A percentile compares a stretch with the other conserved stretches of the same genome.
Conservation (phyloP, 1,284 basidiomycete genomes). For the Apiotrichum porosum region DNA sequence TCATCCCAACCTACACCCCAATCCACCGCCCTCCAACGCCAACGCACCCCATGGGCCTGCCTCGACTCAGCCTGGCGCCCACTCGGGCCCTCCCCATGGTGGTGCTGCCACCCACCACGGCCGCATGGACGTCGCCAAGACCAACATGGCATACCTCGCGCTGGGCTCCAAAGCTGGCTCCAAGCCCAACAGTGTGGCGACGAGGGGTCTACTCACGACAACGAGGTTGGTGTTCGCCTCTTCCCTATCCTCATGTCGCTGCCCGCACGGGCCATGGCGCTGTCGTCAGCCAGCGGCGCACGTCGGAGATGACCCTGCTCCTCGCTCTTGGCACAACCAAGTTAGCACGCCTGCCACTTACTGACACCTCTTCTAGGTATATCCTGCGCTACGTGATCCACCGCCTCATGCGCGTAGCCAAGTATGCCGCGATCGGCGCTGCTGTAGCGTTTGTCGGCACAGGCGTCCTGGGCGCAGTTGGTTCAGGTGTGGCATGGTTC, state of each 20-base stretch:
- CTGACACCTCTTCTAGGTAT: slow-evolving; percentile 35
- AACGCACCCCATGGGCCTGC: no score
- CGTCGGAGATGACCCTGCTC: no score
- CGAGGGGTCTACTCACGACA: slow-evolving; percentile 41
- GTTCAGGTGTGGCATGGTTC: slow-evolving; percentile 43
- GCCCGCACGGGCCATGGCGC: background rate
- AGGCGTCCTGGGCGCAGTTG: slow-evolving; percentile 38
- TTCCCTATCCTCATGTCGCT: no score
- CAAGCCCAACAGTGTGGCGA: slow-evolving; percentile 39
- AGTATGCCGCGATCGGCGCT: slow-evolving; percentile 45
- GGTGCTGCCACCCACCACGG: no score
- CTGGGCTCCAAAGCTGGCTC: slow-evolving; percentile 34
- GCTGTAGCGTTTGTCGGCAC: slow-evolving; percentile 39
- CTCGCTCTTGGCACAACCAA: no score
- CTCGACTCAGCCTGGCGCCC: no score
- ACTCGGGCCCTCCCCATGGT: no score
- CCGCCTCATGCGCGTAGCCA: slow-evolving; percentile 45
- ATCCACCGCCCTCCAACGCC: no score
- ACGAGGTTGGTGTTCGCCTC: slow-evolving; percentile 27
- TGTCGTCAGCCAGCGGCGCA: background rate
- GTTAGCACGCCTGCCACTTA: no score
- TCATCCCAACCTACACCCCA: no score
- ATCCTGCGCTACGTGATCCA: slow-evolving; percentile 44
- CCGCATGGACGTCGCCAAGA: slow-evolving; percentile 31
- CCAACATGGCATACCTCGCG: slow-evolving; percentile 44